These are phyloP conservation scores for Saccharomyces hybrid DNA, from an alignment of 1,139 yeast genomes.

Conservation along the genomic window DNA sequence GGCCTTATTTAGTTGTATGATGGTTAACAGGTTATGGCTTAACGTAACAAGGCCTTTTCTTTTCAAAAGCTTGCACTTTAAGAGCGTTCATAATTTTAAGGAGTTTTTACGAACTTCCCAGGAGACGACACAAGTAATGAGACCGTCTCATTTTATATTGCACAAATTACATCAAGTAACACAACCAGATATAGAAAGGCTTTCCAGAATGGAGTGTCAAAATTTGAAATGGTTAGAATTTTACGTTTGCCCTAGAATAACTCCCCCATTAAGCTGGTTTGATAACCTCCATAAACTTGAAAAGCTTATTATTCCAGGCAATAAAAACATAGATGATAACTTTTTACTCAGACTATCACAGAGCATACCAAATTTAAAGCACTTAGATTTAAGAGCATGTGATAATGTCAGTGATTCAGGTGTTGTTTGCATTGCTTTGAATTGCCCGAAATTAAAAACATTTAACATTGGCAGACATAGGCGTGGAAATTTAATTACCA, in stretches of 20 bases:
- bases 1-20: constrained; percentile 49
- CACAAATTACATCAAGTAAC: constrained; percentile 41
- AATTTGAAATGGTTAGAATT: constrained; percentile 63
- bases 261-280: constrained; percentile 46
- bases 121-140: constrained; percentile 17
- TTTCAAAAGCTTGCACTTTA: constrained; percentile 48
- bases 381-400: constrained; percentile 78
- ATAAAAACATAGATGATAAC: constrained; percentile 53
- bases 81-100: constrained; percentile 40
- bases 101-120: constrained; percentile 33
- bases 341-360: constrained; percentile 46
- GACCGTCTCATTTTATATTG: constrained; percentile 39
- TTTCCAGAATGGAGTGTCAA: constrained; percentile 39
- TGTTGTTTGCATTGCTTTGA: constrained; percentile 51
- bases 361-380: constrained; percentile 51
- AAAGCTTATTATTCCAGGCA: constrained; percentile 68
- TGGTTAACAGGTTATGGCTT: constrained; percentile 63
- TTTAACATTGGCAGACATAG: constrained; percentile 77
- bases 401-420: constrained; percentile 72
- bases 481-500: constrained; percentile 62
- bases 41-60: constrained; percentile 48
- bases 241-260: constrained; percentile 69
- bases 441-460: constrained; percentile 47
- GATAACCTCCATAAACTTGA: constrained; percentile 39
- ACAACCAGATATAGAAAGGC: constrained; percentile 39